Evolutionary conservation across 306 rosid genomes (phyloP).

Genomic region (Pyrus pyrifolia): DNA sequence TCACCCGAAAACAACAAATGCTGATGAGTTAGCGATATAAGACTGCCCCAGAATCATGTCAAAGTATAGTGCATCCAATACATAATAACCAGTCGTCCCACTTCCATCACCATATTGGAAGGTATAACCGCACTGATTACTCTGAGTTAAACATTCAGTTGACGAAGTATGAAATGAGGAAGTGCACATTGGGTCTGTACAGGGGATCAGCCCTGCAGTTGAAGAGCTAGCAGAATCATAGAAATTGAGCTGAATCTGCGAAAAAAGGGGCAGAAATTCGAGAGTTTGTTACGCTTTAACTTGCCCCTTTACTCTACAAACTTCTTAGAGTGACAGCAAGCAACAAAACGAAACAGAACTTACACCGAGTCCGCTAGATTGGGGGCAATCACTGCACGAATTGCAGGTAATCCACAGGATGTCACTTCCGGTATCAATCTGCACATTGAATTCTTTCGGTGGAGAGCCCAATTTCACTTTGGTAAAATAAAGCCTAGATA

Average conservation of each 20-base stretch:
- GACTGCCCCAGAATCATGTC: conserved; percentile 74
- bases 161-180: conserved; percentile 47
- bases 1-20: conserved; percentile 83
- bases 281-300: background rate
- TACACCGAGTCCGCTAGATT: conserved; percentile 81
- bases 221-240: conserved; percentile 67
- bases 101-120: conserved; percentile 90
- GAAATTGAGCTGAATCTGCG: conserved; percentile 77
- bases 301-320: conserved; percentile 1
- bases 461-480: conserved; percentile 90
- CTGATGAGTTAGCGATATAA: conserved; percentile 48
- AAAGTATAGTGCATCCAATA: conserved; percentile 61
- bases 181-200: conserved; percentile 73
- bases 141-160: conserved; percentile 56
- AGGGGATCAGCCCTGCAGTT: conserved; percentile 48
- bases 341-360: conserved; percentile 18
- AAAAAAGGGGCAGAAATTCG: conserved; percentile 1
- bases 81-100: conserved; percentile 75
- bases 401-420: conserved; percentile 89
- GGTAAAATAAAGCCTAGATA: conserved; percentile 73
- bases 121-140: conserved; percentile 70
- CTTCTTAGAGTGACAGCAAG: background rate
- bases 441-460: conserved; percentile 79
- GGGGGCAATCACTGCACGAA: conserved; percentile 82
- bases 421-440: conserved; percentile 94